These are phyloP conservation scores for Myriosclerotinia duriaeana DNA, from an alignment of 2,329 filamentous ascomycete species.

Conservation along the genomic window DNA sequence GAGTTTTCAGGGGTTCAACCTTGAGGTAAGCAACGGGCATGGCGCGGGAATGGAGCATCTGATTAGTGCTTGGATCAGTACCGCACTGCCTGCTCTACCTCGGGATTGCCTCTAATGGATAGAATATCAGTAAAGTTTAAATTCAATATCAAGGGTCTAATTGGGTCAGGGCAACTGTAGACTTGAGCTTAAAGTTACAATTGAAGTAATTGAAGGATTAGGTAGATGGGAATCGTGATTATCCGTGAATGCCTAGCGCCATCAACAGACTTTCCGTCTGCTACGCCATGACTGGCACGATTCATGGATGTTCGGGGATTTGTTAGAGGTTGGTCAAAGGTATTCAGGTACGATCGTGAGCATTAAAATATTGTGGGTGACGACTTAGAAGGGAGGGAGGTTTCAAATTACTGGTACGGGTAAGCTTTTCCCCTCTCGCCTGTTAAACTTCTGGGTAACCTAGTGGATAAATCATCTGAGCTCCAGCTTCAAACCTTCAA, in stretches of 20 bases:
- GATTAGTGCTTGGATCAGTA: slow-evolving; percentile 8
- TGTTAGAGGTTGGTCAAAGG: slow-evolving; percentile 7
- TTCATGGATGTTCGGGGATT: slow-evolving; percentile 13
- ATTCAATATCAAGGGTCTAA: neutral
- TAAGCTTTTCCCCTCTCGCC: neutral
- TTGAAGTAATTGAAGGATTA: neutral
- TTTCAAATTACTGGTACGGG: slow-evolving; percentile 12
- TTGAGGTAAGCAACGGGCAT: neutral
- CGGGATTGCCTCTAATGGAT: neutral
- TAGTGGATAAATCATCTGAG: neutral
- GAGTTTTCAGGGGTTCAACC: neutral
- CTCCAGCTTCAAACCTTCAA: slow-evolving; percentile 7
- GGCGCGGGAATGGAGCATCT: neutral
- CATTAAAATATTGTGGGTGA: neutral
- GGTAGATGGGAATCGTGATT: slow-evolving; percentile 4
- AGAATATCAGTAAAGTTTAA: neutral
- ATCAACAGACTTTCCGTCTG: neutral
- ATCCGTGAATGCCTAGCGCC: slow-evolving; percentile 14
- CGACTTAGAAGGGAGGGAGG: neutral
- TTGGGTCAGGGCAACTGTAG: neutral
- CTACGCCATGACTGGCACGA: slow-evolving; percentile 3
- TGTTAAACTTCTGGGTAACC: neutral
- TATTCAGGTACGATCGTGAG: neutral
- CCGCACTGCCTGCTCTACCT: neutral
- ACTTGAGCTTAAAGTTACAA: neutral